Evolutionary conservation across 495 filamentous ascomycete species (phyloP).

Genomic region (Baudoinia panamericana): DNA sequence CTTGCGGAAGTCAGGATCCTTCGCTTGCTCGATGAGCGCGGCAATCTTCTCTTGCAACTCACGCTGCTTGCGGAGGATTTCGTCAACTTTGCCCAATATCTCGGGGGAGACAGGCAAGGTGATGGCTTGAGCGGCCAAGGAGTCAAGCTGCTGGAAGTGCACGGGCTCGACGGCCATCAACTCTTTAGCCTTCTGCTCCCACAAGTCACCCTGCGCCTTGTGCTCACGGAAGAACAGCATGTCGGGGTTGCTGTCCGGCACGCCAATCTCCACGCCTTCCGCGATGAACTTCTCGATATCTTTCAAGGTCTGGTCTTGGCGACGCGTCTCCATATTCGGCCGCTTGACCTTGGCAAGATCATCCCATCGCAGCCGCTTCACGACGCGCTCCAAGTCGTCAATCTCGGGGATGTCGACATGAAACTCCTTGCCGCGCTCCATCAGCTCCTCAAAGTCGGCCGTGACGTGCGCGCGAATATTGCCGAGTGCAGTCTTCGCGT

Average conservation of each 20-base stretch:
- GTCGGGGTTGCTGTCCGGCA: slow-evolving; percentile 66
- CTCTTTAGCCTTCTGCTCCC: slow-evolving; percentile 91
- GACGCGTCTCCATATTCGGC: slow-evolving; percentile 18
- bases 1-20: slow-evolving; percentile 57
- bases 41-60: slow-evolving; percentile 83
- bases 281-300: slow-evolving; percentile 69
- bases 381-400: slow-evolving; percentile 62
- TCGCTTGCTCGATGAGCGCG: slow-evolving; percentile 62
- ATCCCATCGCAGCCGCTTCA: slow-evolving; percentile 82
- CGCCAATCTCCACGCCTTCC: slow-evolving; percentile 57
- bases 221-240: slow-evolving; percentile 64
- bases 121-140: slow-evolving; percentile 63
- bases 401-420: slow-evolving; percentile 93
- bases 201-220: slow-evolving; percentile 60
- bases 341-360: slow-evolving; percentile 44
- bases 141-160: slow-evolving; percentile 89
- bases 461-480: slow-evolving; percentile 47
- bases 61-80: slow-evolving; percentile 88
- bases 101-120: slow-evolving; percentile 68
- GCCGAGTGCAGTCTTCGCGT: slow-evolving; percentile 55
- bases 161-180: slow-evolving; percentile 78
- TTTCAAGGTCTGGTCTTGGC: slow-evolving; percentile 49
- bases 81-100: slow-evolving; percentile 72
- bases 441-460: slow-evolving; percentile 72
- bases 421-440: slow-evolving; percentile 75